Base-by-base conservation (phyloP, 306 rosid genomes). In the Mucuna pruriens region DNA sequence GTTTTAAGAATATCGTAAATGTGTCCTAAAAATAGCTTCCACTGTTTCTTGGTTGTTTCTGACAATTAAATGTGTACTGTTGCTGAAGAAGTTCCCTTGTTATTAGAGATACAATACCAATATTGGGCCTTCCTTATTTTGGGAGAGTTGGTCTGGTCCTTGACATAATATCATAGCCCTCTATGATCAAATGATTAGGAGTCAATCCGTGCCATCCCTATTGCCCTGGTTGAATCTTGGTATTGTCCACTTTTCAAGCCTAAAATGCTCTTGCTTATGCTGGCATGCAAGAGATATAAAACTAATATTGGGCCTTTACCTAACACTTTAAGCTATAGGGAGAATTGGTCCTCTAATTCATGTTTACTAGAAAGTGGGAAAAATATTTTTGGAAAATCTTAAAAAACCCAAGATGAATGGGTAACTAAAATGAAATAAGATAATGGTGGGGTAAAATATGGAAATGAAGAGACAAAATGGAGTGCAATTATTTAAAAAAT, bases 281-380 rank as follows among this genome's bases (percentile, higher is more conserved):
- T 6, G 23, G 20, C 31, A 4, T 72, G 40, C 31, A 52, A 62
- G 66, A 34, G 23, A 34, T 80, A 26, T 48, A 26, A 51, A 61
- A 62, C 48, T 48, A 71, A 63, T 55, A 26, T n/a, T 64, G 23
- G 7, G 13, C 38, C 58, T 29, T 52, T 64, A 26, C 61, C 20
- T 74, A 44, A 11, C 9, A 3, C 6, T 31, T 34, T 39, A 81
- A 74, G 63, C 42, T 36, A 40, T 65, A 52, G 23, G 46, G 29
- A 72, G 38, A 40, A 65, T 42, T 52, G 31, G 78, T 71, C 15
- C 51, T 17, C 54, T 22, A 25, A 19, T 77, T 62, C n/a, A 40
- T 74, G 31, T 63, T 62, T 60, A 62, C 42, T 71, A 60, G 83
- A 60, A 33, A 63, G 54, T 60, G 33, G 68, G 31, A 46, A 67